phyloP scores from a whole-genome alignment of 176 grass and related monocot species.

The Echinochloa phyllopogon region DNA sequence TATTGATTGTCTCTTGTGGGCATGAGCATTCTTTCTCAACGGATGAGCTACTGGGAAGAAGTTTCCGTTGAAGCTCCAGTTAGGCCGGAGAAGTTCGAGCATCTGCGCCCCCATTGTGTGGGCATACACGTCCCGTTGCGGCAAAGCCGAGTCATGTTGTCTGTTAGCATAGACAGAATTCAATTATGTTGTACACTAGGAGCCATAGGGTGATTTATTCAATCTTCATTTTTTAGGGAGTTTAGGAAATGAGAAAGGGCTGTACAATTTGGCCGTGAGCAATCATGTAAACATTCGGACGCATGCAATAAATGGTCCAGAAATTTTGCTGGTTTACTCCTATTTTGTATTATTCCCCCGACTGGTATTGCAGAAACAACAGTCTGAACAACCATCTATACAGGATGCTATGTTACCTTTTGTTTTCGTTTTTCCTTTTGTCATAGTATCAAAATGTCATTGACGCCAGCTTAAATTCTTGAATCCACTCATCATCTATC shows the following conservation, averaged over 20 bases:
- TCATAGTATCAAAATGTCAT: neutral
- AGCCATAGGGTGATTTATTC: constrained; percentile 39
- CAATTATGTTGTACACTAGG: constrained; percentile 41
- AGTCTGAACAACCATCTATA: neutral
- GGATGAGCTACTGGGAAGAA: neutral
- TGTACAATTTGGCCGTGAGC: neutral
- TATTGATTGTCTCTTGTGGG: constrained; percentile 91
- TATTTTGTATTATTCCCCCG: neutral
- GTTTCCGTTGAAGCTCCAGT: constrained; percentile 7
- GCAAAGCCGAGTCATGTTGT: constrained; percentile 38
- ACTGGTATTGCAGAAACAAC: neutral
- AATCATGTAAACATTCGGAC: constrained; percentile 36
- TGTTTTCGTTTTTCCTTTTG: neutral
- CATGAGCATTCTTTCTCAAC: constrained; percentile 42
- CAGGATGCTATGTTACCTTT: neutral
- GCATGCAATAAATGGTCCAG: constrained; percentile 31
- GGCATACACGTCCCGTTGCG: neutral
- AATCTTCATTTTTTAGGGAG: constrained; percentile 27
- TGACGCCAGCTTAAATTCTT: neutral
- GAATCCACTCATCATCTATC: no score
- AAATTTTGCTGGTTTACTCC: constrained; percentile 38
- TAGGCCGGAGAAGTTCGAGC: neutral
- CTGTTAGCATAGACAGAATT: constrained; percentile 52
- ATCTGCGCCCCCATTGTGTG: neutral
- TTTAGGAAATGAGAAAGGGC: neutral